phyloP scores from a whole-genome alignment of 805 yeast genomes.

The Yarrowia keelungensis region DNA sequence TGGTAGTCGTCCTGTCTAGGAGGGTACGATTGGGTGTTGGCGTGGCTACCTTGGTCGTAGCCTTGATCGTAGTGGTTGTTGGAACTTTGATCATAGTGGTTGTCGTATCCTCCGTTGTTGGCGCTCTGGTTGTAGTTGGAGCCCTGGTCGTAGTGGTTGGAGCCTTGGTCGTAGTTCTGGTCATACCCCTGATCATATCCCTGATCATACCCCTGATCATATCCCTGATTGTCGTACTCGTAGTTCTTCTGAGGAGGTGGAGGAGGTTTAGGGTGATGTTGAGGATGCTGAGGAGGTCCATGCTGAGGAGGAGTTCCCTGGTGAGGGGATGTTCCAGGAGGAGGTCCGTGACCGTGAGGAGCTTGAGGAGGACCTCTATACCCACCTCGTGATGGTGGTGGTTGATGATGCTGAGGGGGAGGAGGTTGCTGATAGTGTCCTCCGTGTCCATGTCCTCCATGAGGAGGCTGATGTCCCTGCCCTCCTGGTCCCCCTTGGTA shows the following conservation, averaged over 20 bases:
- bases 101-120: neutral
- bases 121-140: neutral
- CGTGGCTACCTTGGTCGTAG: neutral
- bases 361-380: neutral
- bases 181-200: neutral
- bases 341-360: neutral
- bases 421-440: slow-evolving; percentile 15
- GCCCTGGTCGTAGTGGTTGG: neutral
- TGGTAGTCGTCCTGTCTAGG: slow-evolving; percentile 10
- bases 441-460: neutral
- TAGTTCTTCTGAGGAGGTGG: neutral
- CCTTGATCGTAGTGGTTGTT: neutral
- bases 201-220: slow-evolving; percentile 7
- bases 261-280: neutral
- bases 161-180: neutral
- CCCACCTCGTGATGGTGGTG: neutral
- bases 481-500: neutral
- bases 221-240: slow-evolving; percentile 17
- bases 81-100: neutral
- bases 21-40: slow-evolving; percentile 13
- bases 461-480: neutral
- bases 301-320: neutral
- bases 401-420: neutral
- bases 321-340: neutral
- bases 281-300: neutral